A percentile compares a stretch with the other conserved stretches of the same genome.
Evolutionary conservation across 2,329 filamentous ascomycete genomes (phyloP).

Genomic region (Tothia fuscella): DNA sequence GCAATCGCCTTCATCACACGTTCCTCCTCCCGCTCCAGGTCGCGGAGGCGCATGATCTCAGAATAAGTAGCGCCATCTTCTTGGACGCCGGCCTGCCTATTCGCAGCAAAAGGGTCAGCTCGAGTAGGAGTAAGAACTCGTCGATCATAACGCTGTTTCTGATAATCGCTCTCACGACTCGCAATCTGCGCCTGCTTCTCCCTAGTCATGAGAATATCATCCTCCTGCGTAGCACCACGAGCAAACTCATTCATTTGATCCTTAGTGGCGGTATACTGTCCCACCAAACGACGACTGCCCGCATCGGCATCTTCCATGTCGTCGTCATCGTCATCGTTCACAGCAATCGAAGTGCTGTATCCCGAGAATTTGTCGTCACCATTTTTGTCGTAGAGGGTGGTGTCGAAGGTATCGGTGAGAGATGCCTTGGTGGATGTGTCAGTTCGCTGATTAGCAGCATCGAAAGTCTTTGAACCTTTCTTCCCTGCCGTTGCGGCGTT

Average conservation of each 20-base stretch:
- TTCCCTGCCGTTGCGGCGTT: slow-evolving; percentile 67
- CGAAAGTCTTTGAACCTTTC: slow-evolving; percentile 71
- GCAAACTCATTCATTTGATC: slow-evolving; percentile 93
- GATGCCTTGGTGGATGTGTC: slow-evolving; percentile 82
- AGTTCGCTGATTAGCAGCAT: slow-evolving; percentile 67
- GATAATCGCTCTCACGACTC: slow-evolving; percentile 93
- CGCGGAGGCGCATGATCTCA: slow-evolving; percentile 80
- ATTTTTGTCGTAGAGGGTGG: slow-evolving; percentile 70
- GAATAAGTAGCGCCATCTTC: slow-evolving; percentile 68
- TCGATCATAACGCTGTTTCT: slow-evolving; percentile 87
- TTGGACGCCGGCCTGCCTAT: slow-evolving; percentile 54
- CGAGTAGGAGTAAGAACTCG: slow-evolving; percentile 67
- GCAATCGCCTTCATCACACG: slow-evolving; percentile 70
- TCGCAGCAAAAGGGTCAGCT: slow-evolving; percentile 72
- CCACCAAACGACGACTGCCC: slow-evolving; percentile 61
- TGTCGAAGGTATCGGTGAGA: slow-evolving; percentile 81
- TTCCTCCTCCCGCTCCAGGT: slow-evolving; percentile 88
- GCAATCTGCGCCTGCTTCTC: slow-evolving; percentile 86
- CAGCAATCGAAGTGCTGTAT: slow-evolving; percentile 82
- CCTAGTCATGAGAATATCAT: slow-evolving; percentile 72
- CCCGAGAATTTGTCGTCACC: slow-evolving; percentile 72
- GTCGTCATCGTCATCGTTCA: slow-evolving; percentile 64
- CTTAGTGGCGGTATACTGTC: slow-evolving; percentile 89
- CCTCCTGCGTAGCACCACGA: slow-evolving; percentile 79
- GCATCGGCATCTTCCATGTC: slow-evolving; percentile 64